Conservation (phyloP, 148 eudicot genomes). For the Cornus suecica region DNA sequence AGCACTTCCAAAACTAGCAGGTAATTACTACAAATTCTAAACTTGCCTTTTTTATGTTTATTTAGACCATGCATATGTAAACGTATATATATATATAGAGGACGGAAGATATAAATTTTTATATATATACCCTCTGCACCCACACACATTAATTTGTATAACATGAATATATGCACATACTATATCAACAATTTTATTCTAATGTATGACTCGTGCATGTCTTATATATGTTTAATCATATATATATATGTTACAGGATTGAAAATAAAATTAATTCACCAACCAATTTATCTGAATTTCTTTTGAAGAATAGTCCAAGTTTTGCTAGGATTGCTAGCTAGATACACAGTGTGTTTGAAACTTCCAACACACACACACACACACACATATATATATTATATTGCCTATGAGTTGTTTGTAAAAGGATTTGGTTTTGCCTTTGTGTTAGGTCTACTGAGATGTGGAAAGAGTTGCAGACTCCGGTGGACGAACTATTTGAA, state of each 20-base stretch:
- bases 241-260: too few relatives aligned
- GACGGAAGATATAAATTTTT: too few relatives aligned
- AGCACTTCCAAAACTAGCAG: slow-evolving; percentile 60
- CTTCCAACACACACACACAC: too few relatives aligned
- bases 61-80: not conserved
- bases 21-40: slow-evolving; percentile 25
- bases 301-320: not conserved
- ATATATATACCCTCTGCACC: too few relatives aligned
- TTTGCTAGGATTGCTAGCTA: not conserved
- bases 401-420: not conserved
- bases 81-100: too few relatives aligned
- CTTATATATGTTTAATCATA: not conserved
- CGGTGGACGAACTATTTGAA: slow-evolving; percentile 69
- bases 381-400: not conserved
- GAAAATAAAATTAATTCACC: too few relatives aligned
- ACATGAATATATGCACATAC: too few relatives aligned
- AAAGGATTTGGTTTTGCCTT: not conserved
- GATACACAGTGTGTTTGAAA: too few relatives aligned
- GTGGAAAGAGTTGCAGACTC: slow-evolving; percentile 83
- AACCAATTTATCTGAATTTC: too few relatives aligned
- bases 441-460: slow-evolving; percentile 51
- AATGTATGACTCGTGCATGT: too few relatives aligned
- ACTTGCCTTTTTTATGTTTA: not conserved
- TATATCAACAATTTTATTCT: too few relatives aligned
- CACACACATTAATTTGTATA: too few relatives aligned